phyloP scores from a whole-genome alignment of 2,329 filamentous ascomycete genomes.

The Neoscytalidium dimidiatum region DNA sequence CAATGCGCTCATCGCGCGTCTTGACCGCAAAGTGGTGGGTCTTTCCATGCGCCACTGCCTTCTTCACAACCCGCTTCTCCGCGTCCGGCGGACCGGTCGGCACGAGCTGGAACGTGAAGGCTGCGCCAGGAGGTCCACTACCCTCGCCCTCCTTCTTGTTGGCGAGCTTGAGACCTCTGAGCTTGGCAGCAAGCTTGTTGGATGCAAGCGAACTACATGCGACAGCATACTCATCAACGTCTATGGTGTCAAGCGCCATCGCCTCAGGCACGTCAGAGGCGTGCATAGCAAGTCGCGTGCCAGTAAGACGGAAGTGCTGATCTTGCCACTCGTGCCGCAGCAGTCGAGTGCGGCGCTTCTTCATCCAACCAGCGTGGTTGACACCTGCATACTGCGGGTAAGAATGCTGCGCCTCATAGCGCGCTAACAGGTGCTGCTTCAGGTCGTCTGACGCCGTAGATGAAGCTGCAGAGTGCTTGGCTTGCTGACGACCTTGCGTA shows the following conservation, averaged over 20 bases:
- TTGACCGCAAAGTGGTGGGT: conserved; percentile 93
- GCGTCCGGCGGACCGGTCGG: conserved; percentile 44
- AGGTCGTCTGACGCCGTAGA: conserved; percentile 18
- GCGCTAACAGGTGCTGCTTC: conserved; percentile 14
- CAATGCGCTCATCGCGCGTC: conserved; percentile 84
- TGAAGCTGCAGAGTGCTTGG: not conserved
- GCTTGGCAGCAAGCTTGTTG: conserved; percentile 82
- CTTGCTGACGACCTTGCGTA: conserved; percentile 17
- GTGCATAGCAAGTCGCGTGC: conserved; percentile 67
- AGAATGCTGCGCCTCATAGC: conserved; percentile 33
- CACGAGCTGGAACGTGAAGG: conserved; percentile 84
- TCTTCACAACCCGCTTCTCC: conserved; percentile 38
- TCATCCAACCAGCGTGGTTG: conserved; percentile 84
- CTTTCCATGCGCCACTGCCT: conserved; percentile 63
- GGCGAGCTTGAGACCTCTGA: conserved; percentile 71
- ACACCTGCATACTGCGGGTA: conserved; percentile 48
- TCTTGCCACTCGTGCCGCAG: conserved; percentile 93
- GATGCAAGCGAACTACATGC: conserved; percentile 77
- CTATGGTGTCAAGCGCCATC: conserved; percentile 75
- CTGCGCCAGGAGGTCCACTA: conserved; percentile 54
- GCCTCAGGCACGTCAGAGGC: conserved; percentile 52
- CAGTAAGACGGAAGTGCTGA: conserved; percentile 81
- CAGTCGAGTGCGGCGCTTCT: conserved; percentile 87
- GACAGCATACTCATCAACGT: conserved; percentile 87
- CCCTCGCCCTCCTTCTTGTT: conserved; percentile 58